A percentile compares a stretch with the other conserved stretches of the same genome.
These are phyloP conservation scores for Drosera capensis DNA, from an alignment of 148 eudicot genomes.

Conservation along the genomic window DNA sequence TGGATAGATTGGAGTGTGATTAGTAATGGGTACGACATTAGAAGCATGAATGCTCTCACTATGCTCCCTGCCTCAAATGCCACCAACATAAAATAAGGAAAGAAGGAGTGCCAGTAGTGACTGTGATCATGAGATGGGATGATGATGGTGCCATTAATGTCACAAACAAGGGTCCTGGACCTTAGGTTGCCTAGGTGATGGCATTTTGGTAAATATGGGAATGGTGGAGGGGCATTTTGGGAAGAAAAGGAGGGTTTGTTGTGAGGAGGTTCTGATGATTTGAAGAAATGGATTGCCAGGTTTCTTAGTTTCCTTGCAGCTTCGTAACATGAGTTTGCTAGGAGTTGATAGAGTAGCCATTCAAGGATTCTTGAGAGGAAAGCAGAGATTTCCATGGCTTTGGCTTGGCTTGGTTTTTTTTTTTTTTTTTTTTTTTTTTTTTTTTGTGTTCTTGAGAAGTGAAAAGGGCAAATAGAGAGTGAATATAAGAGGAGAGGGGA, in stretches of 20 bases:
- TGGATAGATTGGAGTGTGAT: slow-evolving; percentile 18
- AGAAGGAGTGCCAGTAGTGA: slow-evolving; percentile 26
- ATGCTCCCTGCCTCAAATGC: slow-evolving; percentile 94
- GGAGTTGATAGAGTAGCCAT: slow-evolving; percentile 48
- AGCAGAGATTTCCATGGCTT: slow-evolving; percentile 39
- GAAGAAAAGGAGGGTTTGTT: slow-evolving; percentile 25
- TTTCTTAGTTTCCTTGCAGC: slow-evolving; percentile 40
- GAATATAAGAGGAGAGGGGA: no score
- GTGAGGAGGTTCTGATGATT: no score
- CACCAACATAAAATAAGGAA: slow-evolving; percentile 88
- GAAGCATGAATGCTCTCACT: slow-evolving; percentile 54
- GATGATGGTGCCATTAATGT: slow-evolving; percentile 40
- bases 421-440: no score
- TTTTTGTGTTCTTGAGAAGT: no score
- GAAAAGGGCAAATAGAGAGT: no score
- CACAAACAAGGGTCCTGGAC: slow-evolving; percentile 50
- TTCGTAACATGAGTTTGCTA: slow-evolving; percentile 44
- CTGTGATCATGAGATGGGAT: slow-evolving; percentile 12
- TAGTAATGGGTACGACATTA: slow-evolving; percentile 40
- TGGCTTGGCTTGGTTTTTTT: no score
- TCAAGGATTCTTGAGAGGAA: slow-evolving; percentile 35
- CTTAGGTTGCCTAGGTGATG: slow-evolving; percentile 1
- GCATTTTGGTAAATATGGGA: slow-evolving; percentile 18
- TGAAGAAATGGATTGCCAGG: slow-evolving; percentile 8
- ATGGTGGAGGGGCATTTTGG: slow-evolving; percentile 9